Evolutionary conservation across 1,284 basidiomycete species (phyloP).

Genomic region (Ustilago esculenta): DNA sequence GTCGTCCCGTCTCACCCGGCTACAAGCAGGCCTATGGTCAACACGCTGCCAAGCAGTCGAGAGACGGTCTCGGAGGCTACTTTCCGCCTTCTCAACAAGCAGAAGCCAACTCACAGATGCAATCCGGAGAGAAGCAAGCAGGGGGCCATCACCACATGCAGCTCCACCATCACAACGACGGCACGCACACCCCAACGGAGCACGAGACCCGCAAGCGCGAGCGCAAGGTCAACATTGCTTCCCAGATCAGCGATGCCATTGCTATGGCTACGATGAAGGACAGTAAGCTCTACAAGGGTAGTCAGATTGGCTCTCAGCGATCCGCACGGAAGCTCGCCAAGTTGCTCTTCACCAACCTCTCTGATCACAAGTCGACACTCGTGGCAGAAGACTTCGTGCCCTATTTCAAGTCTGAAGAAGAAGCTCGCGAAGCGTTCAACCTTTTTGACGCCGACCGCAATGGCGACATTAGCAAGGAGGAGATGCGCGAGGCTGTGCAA

Average conservation of each 20-base stretch:
- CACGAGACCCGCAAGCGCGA: slow-evolving; percentile 26
- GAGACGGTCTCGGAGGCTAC: slow-evolving; percentile 54
- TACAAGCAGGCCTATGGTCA: slow-evolving; percentile 39
- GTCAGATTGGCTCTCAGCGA: slow-evolving; percentile 69
- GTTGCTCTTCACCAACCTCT: slow-evolving; percentile 75
- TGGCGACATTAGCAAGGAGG: slow-evolving; percentile 80
- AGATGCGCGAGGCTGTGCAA: slow-evolving; percentile 86
- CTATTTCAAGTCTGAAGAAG: slow-evolving; percentile 77
- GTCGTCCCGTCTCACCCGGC: slow-evolving; percentile 51
- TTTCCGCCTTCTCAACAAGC: slow-evolving; percentile 34
- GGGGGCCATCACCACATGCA: slow-evolving; percentile 10
- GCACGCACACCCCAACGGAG: slow-evolving; percentile 15
- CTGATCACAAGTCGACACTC: slow-evolving; percentile 53
- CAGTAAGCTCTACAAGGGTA: slow-evolving; percentile 59
- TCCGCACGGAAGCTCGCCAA: slow-evolving; percentile 79
- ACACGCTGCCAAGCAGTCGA: slow-evolving; percentile 43
- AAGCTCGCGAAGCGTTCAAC: slow-evolving; percentile 79
- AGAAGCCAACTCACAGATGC: slow-evolving; percentile 4
- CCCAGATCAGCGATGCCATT: slow-evolving; percentile 57
- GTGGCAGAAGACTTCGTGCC: slow-evolving; percentile 73
- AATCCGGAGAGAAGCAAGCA: slow-evolving; percentile 12
- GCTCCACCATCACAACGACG: slow-evolving; percentile 27
- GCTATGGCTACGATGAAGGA: slow-evolving; percentile 65
- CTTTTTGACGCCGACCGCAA: slow-evolving; percentile 85
- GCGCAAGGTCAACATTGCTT: slow-evolving; percentile 52